phyloP scores from a whole-genome alignment of 768 basidiomycete genomes.

The Lyophyllum atratum region DNA sequence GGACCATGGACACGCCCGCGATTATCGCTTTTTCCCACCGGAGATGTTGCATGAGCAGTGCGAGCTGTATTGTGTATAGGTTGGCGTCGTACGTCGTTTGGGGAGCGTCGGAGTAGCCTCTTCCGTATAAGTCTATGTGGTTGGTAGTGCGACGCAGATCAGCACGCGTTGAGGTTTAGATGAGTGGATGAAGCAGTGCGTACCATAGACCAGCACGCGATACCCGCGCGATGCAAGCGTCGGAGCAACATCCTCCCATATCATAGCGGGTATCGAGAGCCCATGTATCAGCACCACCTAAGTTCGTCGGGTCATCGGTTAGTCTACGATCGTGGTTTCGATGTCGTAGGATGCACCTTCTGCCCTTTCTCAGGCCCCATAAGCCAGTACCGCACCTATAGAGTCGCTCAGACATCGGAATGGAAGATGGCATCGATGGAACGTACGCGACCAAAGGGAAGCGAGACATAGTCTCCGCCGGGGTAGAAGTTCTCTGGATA shows the following conservation, averaged over 20 bases:
- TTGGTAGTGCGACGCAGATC: neutral
- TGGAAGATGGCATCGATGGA: neutral
- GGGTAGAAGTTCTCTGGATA: constrained; percentile 73
- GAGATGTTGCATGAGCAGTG: constrained; percentile 78
- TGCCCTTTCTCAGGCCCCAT: constrained; percentile 68
- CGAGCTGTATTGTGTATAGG: constrained; percentile 77
- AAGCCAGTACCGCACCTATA: constrained; percentile 75
- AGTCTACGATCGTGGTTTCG: neutral
- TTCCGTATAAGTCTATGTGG: constrained; percentile 69
- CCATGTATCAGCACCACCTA: constrained; percentile 81
- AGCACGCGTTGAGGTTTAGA: neutral
- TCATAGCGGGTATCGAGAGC: constrained; percentile 71
- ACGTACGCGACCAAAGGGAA: constrained; percentile 65
- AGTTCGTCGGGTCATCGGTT: neutral
- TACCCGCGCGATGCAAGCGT: constrained; percentile 61
- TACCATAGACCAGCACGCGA: constrained; percentile 78
- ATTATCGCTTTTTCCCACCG: constrained; percentile 69
- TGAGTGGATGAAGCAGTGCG: neutral
- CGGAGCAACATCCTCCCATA: constrained; percentile 78
- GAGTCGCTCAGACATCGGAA: neutral
- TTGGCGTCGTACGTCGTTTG: constrained; percentile 63
- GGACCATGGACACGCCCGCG: constrained; percentile 77
- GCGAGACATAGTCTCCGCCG: constrained; percentile 61
- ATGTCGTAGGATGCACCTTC: constrained; percentile 42
- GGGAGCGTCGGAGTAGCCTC: constrained; percentile 84